Base-by-base conservation (phyloP, 768 basidiomycete species). In the Boletus vinaceobasis region DNA sequence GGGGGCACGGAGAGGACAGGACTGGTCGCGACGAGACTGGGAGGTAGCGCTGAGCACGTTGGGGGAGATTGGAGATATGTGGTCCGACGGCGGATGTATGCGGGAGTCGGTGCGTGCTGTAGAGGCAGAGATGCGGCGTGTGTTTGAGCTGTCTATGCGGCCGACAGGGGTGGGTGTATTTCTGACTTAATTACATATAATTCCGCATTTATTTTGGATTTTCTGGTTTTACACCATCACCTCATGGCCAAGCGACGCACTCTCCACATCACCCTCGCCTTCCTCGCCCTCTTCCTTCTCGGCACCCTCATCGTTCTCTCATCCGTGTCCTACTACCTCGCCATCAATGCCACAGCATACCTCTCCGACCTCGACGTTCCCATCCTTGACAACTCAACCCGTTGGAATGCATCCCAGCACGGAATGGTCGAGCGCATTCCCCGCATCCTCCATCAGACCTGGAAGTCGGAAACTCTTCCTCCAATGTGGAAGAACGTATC, bases 381-480 rank as follows among this genome's bases (percentile, higher is more conserved):
- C 59, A 62, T 79, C 40, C 75, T 78, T 53, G 74, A 77, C 70
- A 77, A 79, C 61, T 71, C 75, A 26, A 78, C 80, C 42, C 80
- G 83, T 44, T 84, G 80, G 80, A 87, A 88, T 65, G 81, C 85
- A 26, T 69, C 85, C 5, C 76, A 81, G 26, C 80, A 84, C 61
- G 79, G 77, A 54, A 75, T 78, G 58, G 74, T 82, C 37, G 90
- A 97, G 66, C 83, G 80, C 60, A 85, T 98, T 36, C 97, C 95
- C 4, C 82, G 92, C 48, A 90, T 99, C 54, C 82, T 99, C 45
- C 97, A 99, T 72, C 96, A 98, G 81, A 98, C 97, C 23, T 99
- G 97, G 97, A 97, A 95, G 78, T 85, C 88, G 10, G 88, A 95
- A 51, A 82, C 81, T 0, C 77, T 99, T 23, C 97, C 97, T 3